phyloP scores from a whole-genome alignment of 2,329 filamentous ascomycete species.

The Aotearoamyces nothofagi region DNA sequence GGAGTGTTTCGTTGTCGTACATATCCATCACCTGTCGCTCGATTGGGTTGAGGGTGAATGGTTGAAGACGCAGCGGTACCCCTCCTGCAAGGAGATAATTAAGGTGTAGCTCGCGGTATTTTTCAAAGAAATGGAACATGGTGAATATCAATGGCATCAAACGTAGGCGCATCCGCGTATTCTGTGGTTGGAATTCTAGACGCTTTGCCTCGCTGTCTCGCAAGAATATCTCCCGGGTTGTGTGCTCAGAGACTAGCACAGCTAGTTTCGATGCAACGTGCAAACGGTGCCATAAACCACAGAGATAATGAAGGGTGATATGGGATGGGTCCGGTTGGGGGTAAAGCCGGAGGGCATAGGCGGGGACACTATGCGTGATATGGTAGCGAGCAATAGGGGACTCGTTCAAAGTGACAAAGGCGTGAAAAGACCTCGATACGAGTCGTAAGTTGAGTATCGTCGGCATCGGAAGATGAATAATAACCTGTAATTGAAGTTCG shows the following conservation, averaged over 20 bases:
- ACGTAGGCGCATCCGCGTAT: conserved; percentile 47
- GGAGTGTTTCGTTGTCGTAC: conserved; percentile 47
- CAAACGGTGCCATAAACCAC: conserved; percentile 48
- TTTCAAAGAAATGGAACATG: conserved; percentile 54
- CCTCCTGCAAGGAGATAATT: conserved; percentile 36
- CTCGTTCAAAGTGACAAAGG: conserved; percentile 44
- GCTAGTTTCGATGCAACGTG: conserved; percentile 49
- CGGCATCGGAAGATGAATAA: conserved; percentile 41
- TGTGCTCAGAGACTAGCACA: conserved; percentile 46
- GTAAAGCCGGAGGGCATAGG: conserved; percentile 44
- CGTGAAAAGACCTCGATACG: conserved; percentile 42
- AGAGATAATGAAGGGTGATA: conserved; percentile 44
- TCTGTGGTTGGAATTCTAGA: conserved; percentile 41
- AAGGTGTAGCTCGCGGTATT: conserved; percentile 42
- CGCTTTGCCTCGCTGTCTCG: conserved; percentile 38
- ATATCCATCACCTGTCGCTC: conserved; percentile 45
- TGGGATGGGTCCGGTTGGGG: conserved; percentile 31
- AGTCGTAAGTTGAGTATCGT: conserved; percentile 43
- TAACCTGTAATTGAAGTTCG: conserved; percentile 47
- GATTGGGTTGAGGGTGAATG: conserved; percentile 47
- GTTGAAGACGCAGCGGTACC: conserved; percentile 32
- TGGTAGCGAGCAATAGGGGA: conserved; percentile 45
- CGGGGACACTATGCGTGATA: conserved; percentile 40
- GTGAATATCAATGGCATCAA: conserved; percentile 49
- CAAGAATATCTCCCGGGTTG: conserved; percentile 49